A percentile compares a stretch with the other conserved stretches of the same genome.
Conservation (phyloP, 768 basidiomycete genomes). For the Boletus reticulatus region DNA sequence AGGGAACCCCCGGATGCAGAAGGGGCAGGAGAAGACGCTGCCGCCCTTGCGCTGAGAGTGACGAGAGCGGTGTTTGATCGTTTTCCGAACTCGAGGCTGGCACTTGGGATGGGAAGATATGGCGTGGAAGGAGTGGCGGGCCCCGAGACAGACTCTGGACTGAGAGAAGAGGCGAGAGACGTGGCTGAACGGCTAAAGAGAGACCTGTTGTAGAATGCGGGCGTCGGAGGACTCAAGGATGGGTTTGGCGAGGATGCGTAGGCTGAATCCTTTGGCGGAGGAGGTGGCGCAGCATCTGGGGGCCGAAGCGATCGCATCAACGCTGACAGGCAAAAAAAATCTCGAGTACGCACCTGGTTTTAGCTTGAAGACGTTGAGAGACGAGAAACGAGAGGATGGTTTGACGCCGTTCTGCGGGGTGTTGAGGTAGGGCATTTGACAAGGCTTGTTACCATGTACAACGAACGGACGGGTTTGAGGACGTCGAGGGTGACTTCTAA, state of each 20-base stretch:
- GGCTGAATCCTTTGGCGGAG: slow-evolving; percentile 60
- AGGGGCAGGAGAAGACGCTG: slow-evolving; percentile 14
- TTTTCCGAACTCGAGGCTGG: slow-evolving; percentile 2
- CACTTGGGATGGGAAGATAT: neutral
- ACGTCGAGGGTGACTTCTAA: neutral
- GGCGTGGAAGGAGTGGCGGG: slow-evolving; percentile 24
- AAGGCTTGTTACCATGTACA: neutral
- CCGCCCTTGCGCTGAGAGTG: neutral
- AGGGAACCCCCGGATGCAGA: slow-evolving; percentile 20
- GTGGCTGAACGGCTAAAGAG: slow-evolving; percentile 43
- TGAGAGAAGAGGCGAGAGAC: slow-evolving; percentile 44
- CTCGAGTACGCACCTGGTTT: slow-evolving; percentile 2
- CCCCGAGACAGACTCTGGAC: slow-evolving; percentile 11
- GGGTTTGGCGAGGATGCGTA: slow-evolving; percentile 27
- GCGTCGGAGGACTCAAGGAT: slow-evolving; percentile 1
- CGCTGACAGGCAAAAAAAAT: neutral
- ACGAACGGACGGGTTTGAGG: neutral
- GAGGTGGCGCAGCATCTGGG: slow-evolving; percentile 36
- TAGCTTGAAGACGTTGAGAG: slow-evolving; percentile 44
- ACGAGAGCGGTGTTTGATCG: neutral
- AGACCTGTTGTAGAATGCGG: slow-evolving; percentile 27
- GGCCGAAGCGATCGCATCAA: neutral
- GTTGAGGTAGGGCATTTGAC: slow-evolving; percentile 1
- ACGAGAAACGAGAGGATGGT: slow-evolving; percentile 39
- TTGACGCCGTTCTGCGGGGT: slow-evolving; percentile 11